Base-by-base conservation (phyloP, 192 early-diverging fungal species). In the Paraglomus brasilianum region DNA sequence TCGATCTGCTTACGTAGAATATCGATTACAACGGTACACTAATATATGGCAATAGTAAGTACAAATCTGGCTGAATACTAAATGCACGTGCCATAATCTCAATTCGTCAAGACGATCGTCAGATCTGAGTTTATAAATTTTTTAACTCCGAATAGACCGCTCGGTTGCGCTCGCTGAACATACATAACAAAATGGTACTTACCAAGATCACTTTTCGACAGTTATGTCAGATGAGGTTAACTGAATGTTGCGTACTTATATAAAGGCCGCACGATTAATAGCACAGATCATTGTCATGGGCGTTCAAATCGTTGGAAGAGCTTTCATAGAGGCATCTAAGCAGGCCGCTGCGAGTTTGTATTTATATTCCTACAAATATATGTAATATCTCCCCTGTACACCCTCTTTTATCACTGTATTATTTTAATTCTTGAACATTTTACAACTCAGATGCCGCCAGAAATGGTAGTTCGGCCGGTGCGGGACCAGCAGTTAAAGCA, bases 251-350 rank as follows among this genome's bases (percentile, higher is more conserved):
- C 41, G 48, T 17, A n/a, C 14, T 57, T 36, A 47, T 7, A 78
- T 82, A 74, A 85, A 89, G 78, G 86, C 90, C 38, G 87, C 80
- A 60, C 81, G 83, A 72, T 75, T 91, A 24, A 82, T 93, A 74
- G 85, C 87, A 53, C 90, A 93, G 78, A 83, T 93, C 73, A 67
- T 93, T 42, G 72, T 89, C n/a, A 84, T 85, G 53, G 92, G 92
- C 51, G 79, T 88, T 7, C 88, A 89, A 68, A 91, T 98, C 76
- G 78, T 95, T 45, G 92, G 92, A 38, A 86, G 90, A 73, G 96
- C 96, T 46, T 95, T 95, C 75, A 85, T 93, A 62, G 96, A 93
- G 59, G 96, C 96, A 24, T 98, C 94, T 77, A 89, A 88, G 58
- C 88, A 94, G 70, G 94, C 92, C 14, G 84, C 91, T 66, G 88